phyloP scores from a whole-genome alignment of 805 yeast species.

The Cyberlindnera saturnus region DNA sequence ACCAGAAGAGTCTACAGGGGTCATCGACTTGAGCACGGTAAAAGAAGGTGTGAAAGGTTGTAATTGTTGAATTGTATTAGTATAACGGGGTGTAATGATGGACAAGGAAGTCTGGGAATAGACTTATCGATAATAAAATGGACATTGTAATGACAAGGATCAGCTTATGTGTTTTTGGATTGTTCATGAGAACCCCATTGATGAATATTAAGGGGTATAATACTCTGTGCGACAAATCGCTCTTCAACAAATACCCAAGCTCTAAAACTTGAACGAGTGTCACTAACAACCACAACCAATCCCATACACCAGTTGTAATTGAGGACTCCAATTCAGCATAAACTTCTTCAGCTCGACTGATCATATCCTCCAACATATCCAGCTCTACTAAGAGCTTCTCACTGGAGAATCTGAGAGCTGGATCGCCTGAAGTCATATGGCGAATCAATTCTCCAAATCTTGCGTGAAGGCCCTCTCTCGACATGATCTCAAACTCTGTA shows the following conservation, averaged over 20 bases:
- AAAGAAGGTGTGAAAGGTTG: conserved; percentile 4
- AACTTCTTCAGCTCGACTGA: neutral
- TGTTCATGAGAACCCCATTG: neutral
- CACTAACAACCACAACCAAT: neutral
- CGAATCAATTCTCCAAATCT: conserved; percentile 33
- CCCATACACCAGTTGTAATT: neutral
- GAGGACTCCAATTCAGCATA: neutral
- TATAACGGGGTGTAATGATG: neutral
- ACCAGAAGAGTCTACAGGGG: conserved; percentile 14
- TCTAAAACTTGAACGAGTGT: neutral
- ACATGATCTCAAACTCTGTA: conserved; percentile 9
- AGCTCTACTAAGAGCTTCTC: conserved; percentile 30
- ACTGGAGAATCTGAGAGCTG: conserved; percentile 37
- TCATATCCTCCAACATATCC: conserved; percentile 10
- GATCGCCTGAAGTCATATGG: conserved; percentile 30
- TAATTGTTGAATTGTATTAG: conserved; percentile 1
- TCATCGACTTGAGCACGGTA: conserved; percentile 26
- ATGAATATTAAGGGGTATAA: neutral
- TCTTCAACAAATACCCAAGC: neutral
- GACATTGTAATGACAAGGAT: too few relatives aligned
- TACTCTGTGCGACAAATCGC: neutral
- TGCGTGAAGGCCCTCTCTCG: conserved; percentile 20
- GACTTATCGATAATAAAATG: too few relatives aligned
- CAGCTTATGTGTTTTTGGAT: too few relatives aligned
- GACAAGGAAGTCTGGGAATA: too few relatives aligned